phyloP scores from a whole-genome alignment of 306 rosid species.

The Cicer cuneatum region DNA sequence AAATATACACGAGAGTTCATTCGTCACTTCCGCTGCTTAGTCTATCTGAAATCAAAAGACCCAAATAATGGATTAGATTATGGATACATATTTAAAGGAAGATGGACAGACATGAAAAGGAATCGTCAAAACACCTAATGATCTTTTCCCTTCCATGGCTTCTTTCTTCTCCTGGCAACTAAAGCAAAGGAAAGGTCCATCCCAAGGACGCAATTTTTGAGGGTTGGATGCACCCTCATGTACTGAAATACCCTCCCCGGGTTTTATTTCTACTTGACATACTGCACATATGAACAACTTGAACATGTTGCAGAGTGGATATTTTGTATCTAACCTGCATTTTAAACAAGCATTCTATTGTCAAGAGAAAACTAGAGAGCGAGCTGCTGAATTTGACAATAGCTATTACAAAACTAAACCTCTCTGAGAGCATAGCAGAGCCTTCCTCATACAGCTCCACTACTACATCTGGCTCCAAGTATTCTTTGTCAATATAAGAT shows the following conservation, averaged over 20 bases:
- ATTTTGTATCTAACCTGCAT: constrained; percentile 91
- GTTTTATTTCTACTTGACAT: constrained; percentile 92
- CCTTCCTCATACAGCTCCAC: constrained; percentile 2
- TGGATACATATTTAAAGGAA: constrained; percentile 23
- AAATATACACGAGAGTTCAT: constrained; percentile 58
- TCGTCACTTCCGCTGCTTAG: constrained; percentile 87
- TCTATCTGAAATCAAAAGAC: constrained; percentile 71
- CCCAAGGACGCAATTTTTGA: constrained; percentile 90
- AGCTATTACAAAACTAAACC: constrained; percentile 58
- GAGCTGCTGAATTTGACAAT: constrained; percentile 1
- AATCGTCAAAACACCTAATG: constrained; percentile 56
- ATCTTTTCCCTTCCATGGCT: constrained; percentile 98
- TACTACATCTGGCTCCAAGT: background rate
- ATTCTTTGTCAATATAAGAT: background rate
- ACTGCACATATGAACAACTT: constrained; percentile 95
- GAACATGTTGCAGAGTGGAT: constrained; percentile 98
- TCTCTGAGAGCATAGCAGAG: constrained; percentile 83
- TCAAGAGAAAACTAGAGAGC: constrained; percentile 40
- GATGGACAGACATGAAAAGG: constrained; percentile 30
- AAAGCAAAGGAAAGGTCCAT: constrained; percentile 92
- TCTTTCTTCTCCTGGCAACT: constrained; percentile 98
- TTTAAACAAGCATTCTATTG: constrained; percentile 39
- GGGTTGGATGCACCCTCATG: constrained; percentile 66
- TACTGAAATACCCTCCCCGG: constrained; percentile 92
- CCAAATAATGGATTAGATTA: constrained; percentile 33